Base-by-base conservation (phyloP, 768 basidiomycete genomes). In the Suillus hirtellus region DNA sequence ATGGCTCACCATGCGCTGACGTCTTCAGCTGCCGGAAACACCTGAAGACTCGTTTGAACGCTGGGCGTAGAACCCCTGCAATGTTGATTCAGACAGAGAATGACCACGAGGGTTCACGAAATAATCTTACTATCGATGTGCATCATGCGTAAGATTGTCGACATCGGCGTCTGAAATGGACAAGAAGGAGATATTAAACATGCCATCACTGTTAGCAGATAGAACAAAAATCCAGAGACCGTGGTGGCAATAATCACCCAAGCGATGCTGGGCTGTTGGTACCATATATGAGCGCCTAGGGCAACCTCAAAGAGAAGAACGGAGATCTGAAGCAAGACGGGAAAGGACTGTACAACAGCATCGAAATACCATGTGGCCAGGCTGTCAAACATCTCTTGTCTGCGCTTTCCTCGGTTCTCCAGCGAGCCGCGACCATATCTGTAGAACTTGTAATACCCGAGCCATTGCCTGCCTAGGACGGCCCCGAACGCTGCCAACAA, bases 291-390 rank as follows among this genome's bases (percentile, higher is more conserved):
- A 1, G 63, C 63, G 9, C 49, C 6, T 15, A 68, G 49, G 27
- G 67, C 59, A 11, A 52, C 35, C 12, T 59, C 66, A 42, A 66
- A 66, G 12, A 68, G 56, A 24, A 66, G 56, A 2, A 67, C 37
- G 2, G 66, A 53, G n/a, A 59, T 24, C 42, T 67, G 66, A n/a
- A 63, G 62, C 7, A 67, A 35, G 15, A 67, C 50, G 1, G 66
- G 66, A 37, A 67, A 46, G 8, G 60, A 7, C 24, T 62, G 35
- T 3, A 67, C 40, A 7, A 67, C 62, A 40, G 35, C n/a, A 37
- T 63, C 35, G 21, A 67, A 67, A 37, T 63, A 52, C 66, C 66
- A 67, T 4, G 53, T 63, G 15, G 31, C 31, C 7, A 67, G n/a
- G 15, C 63, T 61, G 38, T 67, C 58, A 10, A 40, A 40, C n/a